A percentile compares a stretch with the other conserved stretches of the same genome.
These are phyloP conservation scores for Metschnikowia reukaufii DNA, from an alignment of 805 yeast genomes.

Conservation along the genomic window DNA sequence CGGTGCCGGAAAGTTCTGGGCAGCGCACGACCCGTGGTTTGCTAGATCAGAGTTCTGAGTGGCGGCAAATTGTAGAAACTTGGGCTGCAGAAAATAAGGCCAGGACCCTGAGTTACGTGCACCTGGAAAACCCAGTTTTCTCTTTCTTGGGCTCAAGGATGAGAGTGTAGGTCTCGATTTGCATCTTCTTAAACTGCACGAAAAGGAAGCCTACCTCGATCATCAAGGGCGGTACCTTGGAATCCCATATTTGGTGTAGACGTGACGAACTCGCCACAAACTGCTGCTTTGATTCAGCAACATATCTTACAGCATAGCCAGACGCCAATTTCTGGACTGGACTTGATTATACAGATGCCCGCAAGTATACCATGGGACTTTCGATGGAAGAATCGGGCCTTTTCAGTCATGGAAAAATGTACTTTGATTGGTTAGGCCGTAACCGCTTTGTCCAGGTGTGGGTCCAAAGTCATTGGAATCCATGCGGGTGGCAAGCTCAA, in stretches of 20 bases:
- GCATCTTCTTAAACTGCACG: constrained; percentile 28
- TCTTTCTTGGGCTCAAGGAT: constrained; percentile 45
- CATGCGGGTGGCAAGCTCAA: constrained; percentile 57
- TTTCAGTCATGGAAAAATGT: constrained; percentile 80
- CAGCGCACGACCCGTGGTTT: constrained; percentile 26
- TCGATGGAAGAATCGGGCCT: constrained; percentile 55
- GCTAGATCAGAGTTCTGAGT: constrained; percentile 13
- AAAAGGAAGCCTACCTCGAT: constrained; percentile 36
- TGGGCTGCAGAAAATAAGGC: constrained; percentile 36
- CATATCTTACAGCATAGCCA: constrained; percentile 13
- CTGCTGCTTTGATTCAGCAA: constrained; percentile 37
- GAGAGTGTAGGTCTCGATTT: constrained; percentile 44
- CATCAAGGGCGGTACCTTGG: constrained; percentile 55
- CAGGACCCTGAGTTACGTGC: constrained; percentile 43
- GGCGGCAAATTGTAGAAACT: constrained; percentile 14
- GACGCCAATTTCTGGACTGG: constrained; percentile 12
- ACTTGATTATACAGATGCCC: constrained; percentile 30
- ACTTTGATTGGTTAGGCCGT: constrained; percentile 77
- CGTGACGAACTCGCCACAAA: constrained; percentile 44
- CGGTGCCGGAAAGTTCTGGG: constrained; percentile 12
- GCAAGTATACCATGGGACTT: constrained; percentile 39
- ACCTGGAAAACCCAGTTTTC: constrained; percentile 34
- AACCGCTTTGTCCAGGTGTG: constrained; percentile 90
- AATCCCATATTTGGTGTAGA: constrained; percentile 67
- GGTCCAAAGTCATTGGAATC: constrained; percentile 56